Base-by-base conservation (phyloP, 78 protist species). In the Isochrysis galbana region DNA sequence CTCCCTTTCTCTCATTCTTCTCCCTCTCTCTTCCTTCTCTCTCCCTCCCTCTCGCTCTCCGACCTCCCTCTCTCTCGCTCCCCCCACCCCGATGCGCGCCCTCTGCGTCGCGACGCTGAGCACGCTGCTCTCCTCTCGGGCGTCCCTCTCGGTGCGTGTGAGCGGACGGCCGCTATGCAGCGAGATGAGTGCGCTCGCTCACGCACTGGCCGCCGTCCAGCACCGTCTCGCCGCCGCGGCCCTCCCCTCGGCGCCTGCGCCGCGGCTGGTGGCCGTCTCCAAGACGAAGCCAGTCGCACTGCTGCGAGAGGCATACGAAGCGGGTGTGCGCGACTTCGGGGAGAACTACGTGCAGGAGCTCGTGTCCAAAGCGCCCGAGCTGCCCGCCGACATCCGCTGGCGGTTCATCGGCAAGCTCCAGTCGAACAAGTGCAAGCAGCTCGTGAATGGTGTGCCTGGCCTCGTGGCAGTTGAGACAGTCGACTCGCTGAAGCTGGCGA, bases 391-490 rank as follows among this genome's bases (percentile, higher is more conserved):
- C 77, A 80, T 94, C 48, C 48, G 84, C 22, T 96, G 96, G 96
- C 98, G 91, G 89, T 97, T 94, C 87, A 97, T 97, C 72, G 98
- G 98, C 67, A 95, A 70, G 32, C 78, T 97, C n/a, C 98, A 97
- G 86, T 51, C 93, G 48, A 96, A 96, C 95, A 97, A 97, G 83
- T 70, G 69, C 46, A 77, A 69, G 47, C 32, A 7, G 0, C 48
- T 94, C 32, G 93, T 84, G 23, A 2, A 78, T 11, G 38, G 51
- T 21, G 69, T 91, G 48, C 93, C 93, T 25, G n/a, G 70, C 82
- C 45, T 95, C 41, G 14, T 2, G 23, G 42, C 29, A n/a, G 90
- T 96, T n/a, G 95, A 97, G 55, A 96, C 98, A 2, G 92, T 96
- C 38, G 92, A 91, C 87, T 19, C 74, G 25, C 42, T 1, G 25